Conservation (phyloP, 768 basidiomycete species). For the Dendrothele bispora region DNA sequence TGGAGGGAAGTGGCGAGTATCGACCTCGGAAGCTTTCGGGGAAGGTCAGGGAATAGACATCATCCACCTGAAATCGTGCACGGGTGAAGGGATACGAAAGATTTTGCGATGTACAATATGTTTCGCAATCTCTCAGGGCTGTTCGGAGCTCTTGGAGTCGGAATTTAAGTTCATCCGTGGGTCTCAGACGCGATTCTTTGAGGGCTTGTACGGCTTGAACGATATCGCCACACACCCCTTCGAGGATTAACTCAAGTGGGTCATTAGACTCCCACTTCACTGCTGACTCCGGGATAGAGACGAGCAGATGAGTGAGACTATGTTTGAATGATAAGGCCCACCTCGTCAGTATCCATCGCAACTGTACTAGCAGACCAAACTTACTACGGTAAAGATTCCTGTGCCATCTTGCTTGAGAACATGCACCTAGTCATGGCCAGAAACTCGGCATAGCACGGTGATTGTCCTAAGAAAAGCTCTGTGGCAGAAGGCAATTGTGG, state of each 20-base stretch:
- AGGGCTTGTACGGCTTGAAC: constrained; percentile 16
- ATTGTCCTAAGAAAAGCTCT: constrained; percentile 6
- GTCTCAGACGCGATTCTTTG: constrained; percentile 11
- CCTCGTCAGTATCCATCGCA: not conserved
- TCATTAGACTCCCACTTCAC: constrained; percentile 7
- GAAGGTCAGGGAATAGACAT: constrained; percentile 4
- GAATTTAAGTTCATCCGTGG: constrained; percentile 3
- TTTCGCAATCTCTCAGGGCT: constrained; percentile 7
- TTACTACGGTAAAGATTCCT: constrained; percentile 12
- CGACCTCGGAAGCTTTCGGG: not conserved
- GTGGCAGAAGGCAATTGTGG: constrained; percentile 7
- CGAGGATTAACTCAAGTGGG: constrained; percentile 1
- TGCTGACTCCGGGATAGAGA: constrained; percentile 5
- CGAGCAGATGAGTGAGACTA: constrained; percentile 12
- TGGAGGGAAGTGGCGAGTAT: not conserved
- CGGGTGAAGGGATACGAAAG: constrained; percentile 12
- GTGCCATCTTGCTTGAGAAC: constrained; percentile 12
- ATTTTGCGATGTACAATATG: constrained; percentile 4
- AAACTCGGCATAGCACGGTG: constrained; percentile 3
- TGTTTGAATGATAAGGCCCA: too few relatives aligned
- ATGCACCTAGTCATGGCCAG: constrained; percentile 11
- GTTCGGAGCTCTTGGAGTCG: constrained; percentile 4
- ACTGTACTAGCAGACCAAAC: not conserved
- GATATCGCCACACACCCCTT: constrained; percentile 10
- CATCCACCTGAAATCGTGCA: constrained; percentile 10